Evolutionary conservation across 2,329 filamentous ascomycete species (phyloP).

Genomic region (Penicillium sp.): DNA sequence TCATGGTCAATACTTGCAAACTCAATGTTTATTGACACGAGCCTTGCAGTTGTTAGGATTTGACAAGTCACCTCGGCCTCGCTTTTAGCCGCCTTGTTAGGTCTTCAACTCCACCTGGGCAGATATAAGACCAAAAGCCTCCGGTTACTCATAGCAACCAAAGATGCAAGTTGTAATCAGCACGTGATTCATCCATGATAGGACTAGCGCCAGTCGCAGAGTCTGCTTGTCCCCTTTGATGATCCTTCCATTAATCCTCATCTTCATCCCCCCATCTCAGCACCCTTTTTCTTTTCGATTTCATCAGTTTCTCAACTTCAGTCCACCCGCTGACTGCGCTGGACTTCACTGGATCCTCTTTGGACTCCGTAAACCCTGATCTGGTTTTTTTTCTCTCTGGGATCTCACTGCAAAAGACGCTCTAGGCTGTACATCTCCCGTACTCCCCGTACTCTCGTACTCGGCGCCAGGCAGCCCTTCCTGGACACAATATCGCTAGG

Average conservation of each 20-base stretch:
- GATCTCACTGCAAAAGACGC: constrained; percentile 24
- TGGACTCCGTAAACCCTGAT: constrained; percentile 29
- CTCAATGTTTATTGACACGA: neutral
- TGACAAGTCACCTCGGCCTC: neutral
- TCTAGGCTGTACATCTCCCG: constrained; percentile 33
- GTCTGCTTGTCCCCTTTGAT: constrained; percentile 11
- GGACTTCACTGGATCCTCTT: constrained; percentile 6
- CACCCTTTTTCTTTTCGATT: constrained; percentile 13
- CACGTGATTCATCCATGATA: neutral
- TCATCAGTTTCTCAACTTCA: constrained; percentile 9
- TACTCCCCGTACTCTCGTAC: constrained; percentile 37
- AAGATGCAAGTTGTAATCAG: neutral
- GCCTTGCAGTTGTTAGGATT: neutral
- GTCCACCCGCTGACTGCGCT: constrained; percentile 6
- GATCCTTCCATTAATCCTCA: constrained; percentile 14
- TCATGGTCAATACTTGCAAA: neutral
- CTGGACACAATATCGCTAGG: constrained; percentile 35
- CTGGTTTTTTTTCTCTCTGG: constrained; percentile 15
- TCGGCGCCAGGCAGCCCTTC: constrained; percentile 32
- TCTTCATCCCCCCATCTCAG: constrained; percentile 12
- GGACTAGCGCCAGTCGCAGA: constrained; percentile 7
- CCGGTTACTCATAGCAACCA: neutral
- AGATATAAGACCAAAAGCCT: neutral
- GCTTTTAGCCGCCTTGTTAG: neutral
- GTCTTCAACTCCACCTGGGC: neutral